phyloP scores from a whole-genome alignment of 352 stramenopile species.

The Pythium coloratum region DNA sequence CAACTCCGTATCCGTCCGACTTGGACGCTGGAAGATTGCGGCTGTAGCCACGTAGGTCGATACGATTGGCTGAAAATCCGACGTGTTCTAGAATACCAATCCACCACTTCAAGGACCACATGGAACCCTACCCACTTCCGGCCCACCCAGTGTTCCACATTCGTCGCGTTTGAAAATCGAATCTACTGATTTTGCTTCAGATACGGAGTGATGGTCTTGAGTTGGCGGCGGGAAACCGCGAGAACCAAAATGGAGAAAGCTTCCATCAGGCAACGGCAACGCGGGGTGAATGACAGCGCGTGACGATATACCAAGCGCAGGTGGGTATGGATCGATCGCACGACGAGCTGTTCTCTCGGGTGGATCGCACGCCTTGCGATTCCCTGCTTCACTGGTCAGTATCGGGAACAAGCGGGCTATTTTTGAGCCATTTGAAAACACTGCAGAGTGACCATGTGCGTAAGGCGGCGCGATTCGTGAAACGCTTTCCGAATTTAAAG shows the following conservation, averaged over 20 bases:
- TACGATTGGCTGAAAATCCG: constrained; percentile 26
- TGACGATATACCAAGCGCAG: too few relatives aligned
- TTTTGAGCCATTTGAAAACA: not conserved
- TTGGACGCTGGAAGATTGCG: not conserved
- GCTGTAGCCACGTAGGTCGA: constrained; percentile 22
- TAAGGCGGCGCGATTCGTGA: not conserved
- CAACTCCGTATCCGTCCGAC: not conserved
- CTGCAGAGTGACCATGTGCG: not conserved
- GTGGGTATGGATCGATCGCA: too few relatives aligned
- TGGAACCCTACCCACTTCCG: not conserved
- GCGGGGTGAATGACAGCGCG: not conserved
- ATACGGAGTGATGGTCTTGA: not conserved
- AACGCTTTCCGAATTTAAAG: not conserved
- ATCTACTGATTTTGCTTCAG: not conserved
- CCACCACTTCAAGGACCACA: constrained; percentile 22
- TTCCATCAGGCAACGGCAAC: not conserved
- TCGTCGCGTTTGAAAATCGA: not conserved
- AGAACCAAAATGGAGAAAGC: not conserved
- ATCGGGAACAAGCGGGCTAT: not conserved
- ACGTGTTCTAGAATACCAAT: constrained; percentile 21
- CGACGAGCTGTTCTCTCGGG: not conserved
- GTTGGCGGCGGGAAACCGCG: not conserved
- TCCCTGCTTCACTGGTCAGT: too few relatives aligned
- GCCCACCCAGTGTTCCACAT: constrained; percentile 10
- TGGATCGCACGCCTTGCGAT: not conserved